Conservation (phyloP, 2,329 filamentous ascomycete species). For the Sarocladiaceae sp. region DNA sequence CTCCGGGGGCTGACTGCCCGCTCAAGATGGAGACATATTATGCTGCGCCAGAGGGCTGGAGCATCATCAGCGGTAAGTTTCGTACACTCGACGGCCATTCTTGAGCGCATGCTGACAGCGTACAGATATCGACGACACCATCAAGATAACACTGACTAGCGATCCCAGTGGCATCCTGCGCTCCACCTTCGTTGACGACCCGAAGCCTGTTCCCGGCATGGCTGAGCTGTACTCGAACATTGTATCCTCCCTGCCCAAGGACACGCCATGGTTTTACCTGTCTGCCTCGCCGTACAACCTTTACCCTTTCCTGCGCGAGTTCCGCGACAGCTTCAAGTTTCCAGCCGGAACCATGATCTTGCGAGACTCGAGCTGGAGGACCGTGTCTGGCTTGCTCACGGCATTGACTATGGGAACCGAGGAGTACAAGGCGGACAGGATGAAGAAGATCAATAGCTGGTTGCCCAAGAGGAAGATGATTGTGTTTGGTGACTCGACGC, state of each 20-base stretch:
- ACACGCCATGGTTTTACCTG: conserved; percentile 84
- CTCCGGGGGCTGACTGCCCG: conserved; percentile 45
- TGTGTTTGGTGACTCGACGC: conserved; percentile 84
- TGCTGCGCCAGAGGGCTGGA: conserved; percentile 74
- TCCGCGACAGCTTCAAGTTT: conserved; percentile 60
- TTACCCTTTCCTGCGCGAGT: conserved; percentile 76
- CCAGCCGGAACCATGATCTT: conserved; percentile 76
- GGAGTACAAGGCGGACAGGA: conserved; percentile 77
- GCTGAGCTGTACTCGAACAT: conserved; percentile 72
- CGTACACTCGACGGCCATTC: no score
- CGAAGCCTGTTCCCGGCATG: conserved; percentile 71
- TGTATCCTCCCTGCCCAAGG: conserved; percentile 41
- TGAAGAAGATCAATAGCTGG: conserved; percentile 72
- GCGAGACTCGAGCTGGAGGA: conserved; percentile 81
- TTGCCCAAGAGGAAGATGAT: conserved; percentile 75
- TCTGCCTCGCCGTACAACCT: conserved; percentile 92
- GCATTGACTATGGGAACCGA: conserved; percentile 76
- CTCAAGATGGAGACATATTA: conserved; percentile 65
- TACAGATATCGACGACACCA: conserved; percentile 85
- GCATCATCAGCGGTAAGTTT: conserved; percentile 58
- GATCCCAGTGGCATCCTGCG: conserved; percentile 74
- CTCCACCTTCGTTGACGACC: conserved; percentile 74
- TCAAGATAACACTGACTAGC: conserved; percentile 82
- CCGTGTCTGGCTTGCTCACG: conserved; percentile 69
- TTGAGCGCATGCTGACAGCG: neutral